Evolutionary conservation across 164 flowering plant species (phyloP), one percentile per base, ranked within the genome.

Genomic region (Dillenia suffruticosa): DNA sequence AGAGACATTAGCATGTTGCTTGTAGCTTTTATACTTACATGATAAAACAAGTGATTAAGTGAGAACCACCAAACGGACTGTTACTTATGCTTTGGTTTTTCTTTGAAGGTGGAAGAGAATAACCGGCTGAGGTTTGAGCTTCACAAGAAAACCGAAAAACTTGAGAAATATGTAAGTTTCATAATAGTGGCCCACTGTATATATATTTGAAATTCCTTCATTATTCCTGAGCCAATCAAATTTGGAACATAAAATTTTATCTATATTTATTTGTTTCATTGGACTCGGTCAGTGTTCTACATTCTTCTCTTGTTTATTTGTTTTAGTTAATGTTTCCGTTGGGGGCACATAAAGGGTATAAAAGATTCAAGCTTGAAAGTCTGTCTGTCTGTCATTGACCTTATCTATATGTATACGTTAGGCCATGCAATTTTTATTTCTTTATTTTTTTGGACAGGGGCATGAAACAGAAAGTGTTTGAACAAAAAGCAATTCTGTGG

Each of bases 61-160:
- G 51, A 53, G 47, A 51, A 50, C 19, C 16, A 44, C 58, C 15
- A 59, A 19, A 1, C 49, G 10, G 16, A 15, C 24, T 51, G 17
- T 53, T 32, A 54, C 63, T 15, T 51, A 58, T 68, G 46, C 50
- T 32, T 54, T 59, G 1, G 2, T 17, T 63, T 8, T 45, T 12
- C 64, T 16, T 57, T 62, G 12, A 12, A 89, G 92, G 84, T 76
- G 45, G 92, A 86, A 61, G 97, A 91, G 74, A 88, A 85, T 62
- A 74, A 65, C 65, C 76, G 72, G 19, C 67, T 91, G 70, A 82
- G 84, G 78, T 57, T 66, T 51, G 89, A 88, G 57, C 92, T 88
- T 63, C 79, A 76, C 44, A 73, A 56, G 53, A 77, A 62, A 67
- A 61, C 61, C 61, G 70, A 70, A 44, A 83, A 82, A 68, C 80